Conservation (phyloP, 176 grass and related monocot species). For the Olyra latifolia region DNA sequence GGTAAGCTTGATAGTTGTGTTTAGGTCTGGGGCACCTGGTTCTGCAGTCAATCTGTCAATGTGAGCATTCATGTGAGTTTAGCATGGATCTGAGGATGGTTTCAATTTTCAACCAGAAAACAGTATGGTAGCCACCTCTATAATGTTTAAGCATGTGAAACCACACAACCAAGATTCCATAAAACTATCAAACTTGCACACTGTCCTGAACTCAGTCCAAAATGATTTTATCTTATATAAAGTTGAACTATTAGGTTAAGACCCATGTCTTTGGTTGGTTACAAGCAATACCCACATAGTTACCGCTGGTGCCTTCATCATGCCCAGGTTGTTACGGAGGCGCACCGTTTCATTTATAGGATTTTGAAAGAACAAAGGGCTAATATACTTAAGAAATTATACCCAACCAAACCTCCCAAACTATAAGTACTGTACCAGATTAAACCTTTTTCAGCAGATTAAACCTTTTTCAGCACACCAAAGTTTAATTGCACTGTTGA, state of each 20-base stretch:
- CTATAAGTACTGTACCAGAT: not conserved
- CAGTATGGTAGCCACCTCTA: not conserved
- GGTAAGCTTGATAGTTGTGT: not conserved
- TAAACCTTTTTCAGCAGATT: too few species aligned
- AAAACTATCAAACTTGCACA: not conserved
- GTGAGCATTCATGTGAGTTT: conserved; percentile 12
- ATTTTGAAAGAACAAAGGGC: conserved; percentile 6
- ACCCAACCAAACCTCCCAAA: not conserved
- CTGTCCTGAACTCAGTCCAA: not conserved
- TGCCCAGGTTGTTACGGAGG: not conserved
- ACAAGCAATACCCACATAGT: not conserved
- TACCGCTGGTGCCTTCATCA: not conserved
- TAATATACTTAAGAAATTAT: not conserved
- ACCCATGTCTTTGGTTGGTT: not conserved
- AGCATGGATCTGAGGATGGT: not conserved
- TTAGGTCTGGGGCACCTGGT: not conserved
- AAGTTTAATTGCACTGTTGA: conserved; percentile 7
- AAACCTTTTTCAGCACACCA: not conserved
- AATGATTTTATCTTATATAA: not conserved
- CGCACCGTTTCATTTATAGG: not conserved
- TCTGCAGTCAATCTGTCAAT: not conserved
- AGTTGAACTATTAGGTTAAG: not conserved
- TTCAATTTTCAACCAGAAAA: conserved; percentile 13
- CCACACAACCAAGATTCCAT: not conserved
- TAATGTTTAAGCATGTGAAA: conserved; percentile 1